Evolutionary conservation across 805 yeast species (phyloP).

Genomic region (Candida lessepsii): DNA sequence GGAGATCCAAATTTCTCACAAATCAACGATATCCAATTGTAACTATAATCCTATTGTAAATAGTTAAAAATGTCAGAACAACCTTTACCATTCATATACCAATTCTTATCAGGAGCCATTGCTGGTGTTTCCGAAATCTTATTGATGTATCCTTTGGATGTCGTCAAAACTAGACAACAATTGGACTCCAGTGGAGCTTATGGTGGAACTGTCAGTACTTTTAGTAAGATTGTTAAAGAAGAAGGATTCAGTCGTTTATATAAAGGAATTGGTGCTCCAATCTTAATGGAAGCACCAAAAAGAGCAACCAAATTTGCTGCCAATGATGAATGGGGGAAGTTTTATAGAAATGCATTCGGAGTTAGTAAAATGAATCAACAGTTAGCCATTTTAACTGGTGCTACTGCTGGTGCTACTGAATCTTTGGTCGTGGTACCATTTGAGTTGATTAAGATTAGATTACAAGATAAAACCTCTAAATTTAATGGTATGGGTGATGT

Average conservation of each 20-base stretch:
- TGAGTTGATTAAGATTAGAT: conserved; percentile 90
- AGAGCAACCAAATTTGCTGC: conserved; percentile 99
- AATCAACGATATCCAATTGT: conserved; percentile 3
- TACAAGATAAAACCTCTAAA: conserved; percentile 83
- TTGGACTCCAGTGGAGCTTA: conserved; percentile 64
- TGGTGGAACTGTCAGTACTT: conserved; percentile 80
- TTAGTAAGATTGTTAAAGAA: conserved; percentile 74
- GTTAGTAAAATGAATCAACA: conserved; percentile 71
- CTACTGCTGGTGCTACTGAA: conserved; percentile 97
- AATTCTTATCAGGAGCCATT: conserved; percentile 87
- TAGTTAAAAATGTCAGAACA: conserved; percentile 14
- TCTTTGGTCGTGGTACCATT: conserved; percentile 97
- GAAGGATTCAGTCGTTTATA: conserved; percentile 86
- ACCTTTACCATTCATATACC: conserved; percentile 80
- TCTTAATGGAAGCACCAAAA: conserved; percentile 98
- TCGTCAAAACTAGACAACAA: conserved; percentile 95
- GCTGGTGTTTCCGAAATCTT: conserved; percentile 97
- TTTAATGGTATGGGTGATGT: conserved; percentile 86
- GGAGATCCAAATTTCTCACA: conserved; percentile 5
- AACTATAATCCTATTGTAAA: conserved; percentile 1
- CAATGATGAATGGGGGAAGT: conserved; percentile 92
- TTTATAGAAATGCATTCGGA: conserved; percentile 73
- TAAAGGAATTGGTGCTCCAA: conserved; percentile 94
- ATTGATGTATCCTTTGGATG: conserved; percentile 95
- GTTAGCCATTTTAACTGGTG: conserved; percentile 89